Evolutionary conservation across 495 filamentous ascomycete species (phyloP).

Genomic region (Podospora conica): DNA sequence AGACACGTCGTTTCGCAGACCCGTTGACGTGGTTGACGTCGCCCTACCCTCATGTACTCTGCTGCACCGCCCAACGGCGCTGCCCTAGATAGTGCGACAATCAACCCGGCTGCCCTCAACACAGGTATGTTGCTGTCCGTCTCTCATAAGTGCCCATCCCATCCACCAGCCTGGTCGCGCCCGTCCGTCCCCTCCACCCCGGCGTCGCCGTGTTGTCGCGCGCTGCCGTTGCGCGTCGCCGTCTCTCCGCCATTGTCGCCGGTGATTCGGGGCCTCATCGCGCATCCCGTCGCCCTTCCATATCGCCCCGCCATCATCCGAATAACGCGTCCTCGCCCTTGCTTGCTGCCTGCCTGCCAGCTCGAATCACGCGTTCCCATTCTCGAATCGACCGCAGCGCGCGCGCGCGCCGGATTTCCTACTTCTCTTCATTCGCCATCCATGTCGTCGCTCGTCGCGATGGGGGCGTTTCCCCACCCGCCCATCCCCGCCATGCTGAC

Average conservation of each 20-base stretch:
- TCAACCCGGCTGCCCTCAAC: slow-evolving; percentile 51
- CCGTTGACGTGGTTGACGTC: slow-evolving; percentile 36
- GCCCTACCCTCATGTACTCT: slow-evolving; percentile 47
- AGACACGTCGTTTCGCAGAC: slow-evolving; percentile 51
- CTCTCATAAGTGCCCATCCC: slow-evolving; percentile 12
- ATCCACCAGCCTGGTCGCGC: not conserved
- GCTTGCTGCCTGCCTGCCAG: not conserved
- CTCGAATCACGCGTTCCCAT: not conserved
- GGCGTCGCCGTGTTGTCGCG: not conserved
- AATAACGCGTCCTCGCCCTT: not conserved
- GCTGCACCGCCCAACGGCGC: slow-evolving; percentile 46
- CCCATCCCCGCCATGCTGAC: slow-evolving; percentile 20
- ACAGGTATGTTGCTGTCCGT: slow-evolving; percentile 38
- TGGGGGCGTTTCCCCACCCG: slow-evolving; percentile 1
- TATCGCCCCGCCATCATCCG: not conserved
- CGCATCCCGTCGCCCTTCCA: not conserved
- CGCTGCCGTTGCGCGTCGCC: not conserved
- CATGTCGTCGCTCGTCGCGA: not conserved
- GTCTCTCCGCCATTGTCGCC: not conserved
- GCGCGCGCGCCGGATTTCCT: not conserved
- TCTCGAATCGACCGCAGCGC: not conserved
- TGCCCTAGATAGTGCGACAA: slow-evolving; percentile 46
- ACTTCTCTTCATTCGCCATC: not conserved
- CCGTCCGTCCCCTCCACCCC: not conserved
- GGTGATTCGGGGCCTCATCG: not conserved